These are phyloP conservation scores for Penicillium sp. DNA, from an alignment of 2,329 filamentous ascomycete species.

Conservation along the genomic window DNA sequence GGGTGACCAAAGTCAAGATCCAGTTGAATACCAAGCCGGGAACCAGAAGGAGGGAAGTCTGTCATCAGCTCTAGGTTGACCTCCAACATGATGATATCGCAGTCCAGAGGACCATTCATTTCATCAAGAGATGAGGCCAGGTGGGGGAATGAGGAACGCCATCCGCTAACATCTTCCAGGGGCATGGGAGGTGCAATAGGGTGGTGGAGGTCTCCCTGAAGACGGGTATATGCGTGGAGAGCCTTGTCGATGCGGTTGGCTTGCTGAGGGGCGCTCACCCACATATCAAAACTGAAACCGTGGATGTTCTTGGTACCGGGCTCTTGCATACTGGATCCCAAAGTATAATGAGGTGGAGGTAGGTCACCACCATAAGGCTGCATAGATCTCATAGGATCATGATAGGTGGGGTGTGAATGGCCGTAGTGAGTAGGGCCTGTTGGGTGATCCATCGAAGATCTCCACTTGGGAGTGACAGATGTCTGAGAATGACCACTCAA, in stretches of 20 bases:
- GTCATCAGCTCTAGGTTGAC: slow-evolving; percentile 48
- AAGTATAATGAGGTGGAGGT: slow-evolving; percentile 38
- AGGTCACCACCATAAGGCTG: slow-evolving; percentile 40
- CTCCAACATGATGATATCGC: slow-evolving; percentile 51
- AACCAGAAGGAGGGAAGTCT: slow-evolving; percentile 47
- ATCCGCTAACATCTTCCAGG: slow-evolving; percentile 45
- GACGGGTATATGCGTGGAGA: slow-evolving; percentile 50
- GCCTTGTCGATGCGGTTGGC: slow-evolving; percentile 42
- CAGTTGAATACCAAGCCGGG: slow-evolving; percentile 47
- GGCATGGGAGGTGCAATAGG: slow-evolving; percentile 40
- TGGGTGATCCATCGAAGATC: slow-evolving; percentile 37
- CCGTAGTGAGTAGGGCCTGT: slow-evolving; percentile 35
- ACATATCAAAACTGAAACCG: slow-evolving; percentile 51
- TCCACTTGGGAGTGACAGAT: slow-evolving; percentile 35
- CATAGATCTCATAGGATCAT: slow-evolving; percentile 36
- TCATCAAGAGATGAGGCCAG: slow-evolving; percentile 42
- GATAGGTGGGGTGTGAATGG: slow-evolving; percentile 32
- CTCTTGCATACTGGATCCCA: slow-evolving; percentile 41
- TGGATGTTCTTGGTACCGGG: slow-evolving; percentile 33
- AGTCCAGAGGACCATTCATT: slow-evolving; percentile 37
- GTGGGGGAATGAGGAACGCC: slow-evolving; percentile 48
- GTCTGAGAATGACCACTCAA: slow-evolving; percentile 38
- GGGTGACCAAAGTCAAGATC: slow-evolving; percentile 47
- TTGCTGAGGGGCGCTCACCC: slow-evolving; percentile 45
- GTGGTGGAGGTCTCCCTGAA: slow-evolving; percentile 44